phyloP scores from a whole-genome alignment of 2,329 filamentous ascomycete species.

The Torrubiellomyces zombiae region DNA sequence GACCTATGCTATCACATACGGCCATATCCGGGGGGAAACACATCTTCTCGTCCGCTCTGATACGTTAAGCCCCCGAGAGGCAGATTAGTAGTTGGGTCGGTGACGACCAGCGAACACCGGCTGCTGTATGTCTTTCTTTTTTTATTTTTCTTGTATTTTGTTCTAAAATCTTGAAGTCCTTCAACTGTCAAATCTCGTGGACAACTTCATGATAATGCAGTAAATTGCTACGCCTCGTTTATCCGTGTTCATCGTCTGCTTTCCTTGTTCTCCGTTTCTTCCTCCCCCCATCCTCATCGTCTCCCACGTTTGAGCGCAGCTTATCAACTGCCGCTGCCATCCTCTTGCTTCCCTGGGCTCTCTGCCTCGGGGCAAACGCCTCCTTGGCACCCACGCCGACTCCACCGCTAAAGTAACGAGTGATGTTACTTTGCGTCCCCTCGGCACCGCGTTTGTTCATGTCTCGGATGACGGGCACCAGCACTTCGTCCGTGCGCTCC shows the following conservation, averaged over 20 bases:
- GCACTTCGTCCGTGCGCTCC: slow-evolving; percentile 85
- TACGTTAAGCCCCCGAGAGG: too few relatives aligned
- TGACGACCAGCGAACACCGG: too few relatives aligned
- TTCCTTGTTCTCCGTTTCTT: slow-evolving; percentile 8
- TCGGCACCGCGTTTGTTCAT: slow-evolving; percentile 82
- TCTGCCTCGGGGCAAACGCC: slow-evolving; percentile 54
- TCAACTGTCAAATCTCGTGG: too few relatives aligned
- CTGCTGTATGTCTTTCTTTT: too few relatives aligned
- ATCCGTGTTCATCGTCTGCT: slow-evolving; percentile 5
- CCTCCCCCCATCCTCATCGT: slow-evolving; percentile 2
- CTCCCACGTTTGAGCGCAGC: slow-evolving; percentile 29
- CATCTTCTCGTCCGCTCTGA: too few relatives aligned
- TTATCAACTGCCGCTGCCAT: slow-evolving; percentile 61
- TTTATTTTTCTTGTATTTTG: too few relatives aligned
- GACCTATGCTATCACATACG: too few relatives aligned
- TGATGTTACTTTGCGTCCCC: slow-evolving; percentile 92
- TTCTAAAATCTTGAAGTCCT: too few relatives aligned
- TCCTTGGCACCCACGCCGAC: slow-evolving; percentile 52
- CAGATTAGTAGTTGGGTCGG: too few relatives aligned
- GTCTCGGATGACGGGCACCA: slow-evolving; percentile 87
- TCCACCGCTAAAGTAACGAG: slow-evolving; percentile 67
- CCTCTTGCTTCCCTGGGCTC: slow-evolving; percentile 47
- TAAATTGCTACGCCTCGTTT: too few relatives aligned
- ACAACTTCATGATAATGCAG: too few relatives aligned
- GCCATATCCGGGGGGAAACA: too few relatives aligned